Percentiles rank a stretch among this genome's conserved stretches.
These are phyloP conservation scores for Cyberlindnera xylosilytica DNA, from an alignment of 805 yeast species.

Conservation along the genomic window DNA sequence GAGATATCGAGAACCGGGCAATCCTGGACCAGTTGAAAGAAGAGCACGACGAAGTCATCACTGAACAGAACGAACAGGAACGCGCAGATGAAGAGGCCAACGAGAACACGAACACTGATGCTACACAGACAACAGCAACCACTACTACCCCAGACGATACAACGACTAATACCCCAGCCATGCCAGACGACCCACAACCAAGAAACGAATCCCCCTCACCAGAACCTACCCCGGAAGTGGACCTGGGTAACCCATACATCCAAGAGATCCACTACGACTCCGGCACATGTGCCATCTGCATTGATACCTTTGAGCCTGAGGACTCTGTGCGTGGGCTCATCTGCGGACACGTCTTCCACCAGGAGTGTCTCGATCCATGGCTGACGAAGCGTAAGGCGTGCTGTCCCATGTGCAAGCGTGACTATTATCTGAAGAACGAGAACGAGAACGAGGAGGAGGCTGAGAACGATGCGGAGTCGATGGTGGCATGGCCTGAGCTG, in stretches of 20 bases:
- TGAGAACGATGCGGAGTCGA: constrained; percentile 26
- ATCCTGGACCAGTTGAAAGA: constrained; percentile 41
- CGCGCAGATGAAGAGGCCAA: constrained; percentile 1
- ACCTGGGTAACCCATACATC: constrained; percentile 21
- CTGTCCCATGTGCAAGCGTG: constrained; percentile 81
- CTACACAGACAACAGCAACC: neutral
- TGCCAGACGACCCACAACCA: neutral
- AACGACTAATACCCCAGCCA: neutral
- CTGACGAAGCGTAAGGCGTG: constrained; percentile 68
- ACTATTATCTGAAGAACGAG: constrained; percentile 41
- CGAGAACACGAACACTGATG: neutral
- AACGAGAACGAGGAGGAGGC: constrained; percentile 22
- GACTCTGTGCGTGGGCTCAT: constrained; percentile 69
- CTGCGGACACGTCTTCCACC: constrained; percentile 83
- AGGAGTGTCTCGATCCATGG: constrained; percentile 82
- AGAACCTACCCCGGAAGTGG: constrained; percentile 10
- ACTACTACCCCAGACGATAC: neutral
- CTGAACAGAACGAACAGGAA: constrained; percentile 6
- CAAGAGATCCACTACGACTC: constrained; percentile 48
- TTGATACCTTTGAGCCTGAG: constrained; percentile 59
- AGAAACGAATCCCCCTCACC: neutral
- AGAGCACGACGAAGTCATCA: constrained; percentile 22
- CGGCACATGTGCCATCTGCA: constrained; percentile 77
- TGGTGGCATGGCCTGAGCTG: constrained; percentile 29
- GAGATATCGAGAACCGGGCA: constrained; percentile 42